Conservation (phyloP, 306 rosid species). For the Lagenaria siceraria region DNA sequence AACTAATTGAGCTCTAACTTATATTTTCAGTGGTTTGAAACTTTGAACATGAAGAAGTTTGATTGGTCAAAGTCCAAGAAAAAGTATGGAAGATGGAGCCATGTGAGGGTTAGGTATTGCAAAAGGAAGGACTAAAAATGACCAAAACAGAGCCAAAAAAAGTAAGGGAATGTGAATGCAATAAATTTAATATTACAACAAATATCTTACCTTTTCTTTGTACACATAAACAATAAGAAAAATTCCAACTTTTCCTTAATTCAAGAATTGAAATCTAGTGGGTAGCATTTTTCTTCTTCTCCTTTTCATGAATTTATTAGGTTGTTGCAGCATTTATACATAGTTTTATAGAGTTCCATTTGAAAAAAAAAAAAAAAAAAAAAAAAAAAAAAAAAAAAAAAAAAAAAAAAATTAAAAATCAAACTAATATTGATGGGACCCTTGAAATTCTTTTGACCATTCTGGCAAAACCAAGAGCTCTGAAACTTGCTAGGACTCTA, state of each 20-base stretch:
- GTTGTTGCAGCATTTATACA: conserved; percentile 2
- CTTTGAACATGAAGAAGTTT: background rate
- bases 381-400: too few species aligned
- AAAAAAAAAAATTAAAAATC: too few species aligned
- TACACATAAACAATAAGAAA: background rate
- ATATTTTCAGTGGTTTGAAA: background rate
- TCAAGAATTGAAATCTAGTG: background rate
- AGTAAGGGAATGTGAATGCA: background rate
- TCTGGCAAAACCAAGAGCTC: background rate
- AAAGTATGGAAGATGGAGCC: background rate
- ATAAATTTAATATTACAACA: background rate
- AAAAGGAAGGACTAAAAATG: background rate
- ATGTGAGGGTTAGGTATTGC: conserved; percentile 7
- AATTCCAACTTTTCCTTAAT: background rate
- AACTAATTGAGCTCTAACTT: too few species aligned
- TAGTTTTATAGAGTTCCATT: too few species aligned
- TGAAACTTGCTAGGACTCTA: background rate
- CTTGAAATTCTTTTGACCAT: background rate
- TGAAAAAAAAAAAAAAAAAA: too few species aligned
- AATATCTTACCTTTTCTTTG: background rate
- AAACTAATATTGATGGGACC: background rate
- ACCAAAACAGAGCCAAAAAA: background rate
- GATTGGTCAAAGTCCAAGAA: background rate
- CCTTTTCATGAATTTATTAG: conserved; percentile 7
- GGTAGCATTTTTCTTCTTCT: background rate